Evolutionary conservation across 1,139 yeast species (phyloP).

Genomic region (Hansenula anomala): DNA sequence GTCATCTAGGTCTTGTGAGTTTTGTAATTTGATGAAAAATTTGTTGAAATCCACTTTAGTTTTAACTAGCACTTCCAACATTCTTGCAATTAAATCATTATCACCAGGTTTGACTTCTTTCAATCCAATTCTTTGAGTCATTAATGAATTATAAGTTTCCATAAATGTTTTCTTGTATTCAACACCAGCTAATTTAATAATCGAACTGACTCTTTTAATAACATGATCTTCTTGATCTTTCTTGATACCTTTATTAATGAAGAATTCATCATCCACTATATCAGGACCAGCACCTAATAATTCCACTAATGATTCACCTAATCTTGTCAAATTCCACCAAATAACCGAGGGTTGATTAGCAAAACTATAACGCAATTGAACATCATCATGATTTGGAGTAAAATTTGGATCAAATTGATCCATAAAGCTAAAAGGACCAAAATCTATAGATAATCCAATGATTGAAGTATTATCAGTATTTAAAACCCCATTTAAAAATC

Average conservation of each 20-base stretch:
- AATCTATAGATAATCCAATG: constrained; percentile 82
- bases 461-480: constrained; percentile 93
- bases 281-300: constrained; percentile 66
- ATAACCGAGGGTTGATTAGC: constrained; percentile 78
- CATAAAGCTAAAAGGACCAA: constrained; percentile 91
- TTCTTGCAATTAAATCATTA: constrained; percentile 30
- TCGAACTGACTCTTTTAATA: constrained; percentile 55
- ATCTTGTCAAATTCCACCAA: constrained; percentile 89
- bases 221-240: constrained; percentile 48
- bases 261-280: constrained; percentile 37
- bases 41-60: constrained; percentile 75
- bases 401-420: constrained; percentile 78
- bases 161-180: constrained; percentile 63
- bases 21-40: constrained; percentile 65
- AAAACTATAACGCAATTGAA: constrained; percentile 65
- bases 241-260: constrained; percentile 27
- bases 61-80: constrained; percentile 57
- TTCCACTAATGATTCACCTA: constrained; percentile 83
- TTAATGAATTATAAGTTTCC: constrained; percentile 50
- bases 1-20: constrained; percentile 27
- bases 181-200: constrained; percentile 62
- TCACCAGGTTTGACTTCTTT: constrained; percentile 33
- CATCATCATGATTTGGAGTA: constrained; percentile 91
- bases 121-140: constrained; percentile 70
- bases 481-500: constrained; percentile 88